phyloP scores from a whole-genome alignment of 805 yeast genomes.

The Kuraishia cidri region DNA sequence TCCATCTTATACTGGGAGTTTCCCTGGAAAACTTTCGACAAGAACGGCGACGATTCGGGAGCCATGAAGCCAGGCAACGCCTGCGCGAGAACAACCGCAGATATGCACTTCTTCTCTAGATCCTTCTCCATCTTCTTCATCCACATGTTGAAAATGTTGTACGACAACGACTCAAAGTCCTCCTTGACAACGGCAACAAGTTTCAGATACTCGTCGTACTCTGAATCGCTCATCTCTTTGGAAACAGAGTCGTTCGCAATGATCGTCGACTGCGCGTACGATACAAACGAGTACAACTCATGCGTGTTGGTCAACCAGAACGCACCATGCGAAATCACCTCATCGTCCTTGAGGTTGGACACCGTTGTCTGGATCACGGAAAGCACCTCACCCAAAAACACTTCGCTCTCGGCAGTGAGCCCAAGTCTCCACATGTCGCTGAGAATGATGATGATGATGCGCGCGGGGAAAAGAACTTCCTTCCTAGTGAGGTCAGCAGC shows the following conservation, averaged over 20 bases:
- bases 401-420: conserved; percentile 84
- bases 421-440: conserved; percentile 99
- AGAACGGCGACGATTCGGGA: conserved; percentile 71
- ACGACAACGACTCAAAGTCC: conserved; percentile 88
- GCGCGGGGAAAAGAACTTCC: conserved; percentile 92
- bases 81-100: conserved; percentile 94
- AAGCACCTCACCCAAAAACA: conserved; percentile 81
- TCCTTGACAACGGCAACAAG: conserved; percentile 87
- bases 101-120: conserved; percentile 81
- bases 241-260: conserved; percentile 72
- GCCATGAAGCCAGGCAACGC: conserved; percentile 94
- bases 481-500: conserved; percentile 77
- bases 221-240: conserved; percentile 81
- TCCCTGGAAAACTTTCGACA: conserved; percentile 73
- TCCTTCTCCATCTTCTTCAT: conserved; percentile 90
- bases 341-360: conserved; percentile 72
- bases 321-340: conserved; percentile 84
- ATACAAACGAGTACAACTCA: conserved; percentile 88
- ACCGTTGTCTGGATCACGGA: conserved; percentile 82
- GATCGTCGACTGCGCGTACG: conserved; percentile 90
- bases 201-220: conserved; percentile 81
- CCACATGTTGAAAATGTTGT: conserved; percentile 94
- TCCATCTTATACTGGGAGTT: conserved; percentile 84
- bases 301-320: conserved; percentile 97
- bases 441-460: conserved; percentile 83